Conservation (phyloP, 2,329 filamentous ascomycete species). For the Aschersonia sp. region DNA sequence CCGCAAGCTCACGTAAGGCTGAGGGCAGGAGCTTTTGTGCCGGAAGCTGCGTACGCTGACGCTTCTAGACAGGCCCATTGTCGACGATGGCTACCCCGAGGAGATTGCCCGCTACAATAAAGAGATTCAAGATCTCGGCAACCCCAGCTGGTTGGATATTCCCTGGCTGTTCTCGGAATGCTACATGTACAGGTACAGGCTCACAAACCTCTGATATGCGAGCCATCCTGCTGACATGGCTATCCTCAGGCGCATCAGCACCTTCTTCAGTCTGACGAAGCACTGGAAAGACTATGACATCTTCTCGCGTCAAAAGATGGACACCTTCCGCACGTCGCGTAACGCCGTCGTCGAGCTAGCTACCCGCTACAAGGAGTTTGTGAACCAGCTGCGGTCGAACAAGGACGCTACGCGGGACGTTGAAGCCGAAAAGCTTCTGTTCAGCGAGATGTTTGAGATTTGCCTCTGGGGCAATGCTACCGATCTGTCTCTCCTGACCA, state of each 20-base stretch:
- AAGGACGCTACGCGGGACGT: constrained; percentile 40
- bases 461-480: constrained; percentile 97
- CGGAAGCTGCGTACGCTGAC: too few relatives aligned
- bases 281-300: constrained; percentile 87
- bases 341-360: constrained; percentile 74
- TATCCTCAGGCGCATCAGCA: constrained; percentile 51
- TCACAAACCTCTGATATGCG: background rate
- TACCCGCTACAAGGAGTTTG: constrained; percentile 59
- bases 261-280: constrained; percentile 58
- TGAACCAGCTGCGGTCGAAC: constrained; percentile 45
- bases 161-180: constrained; percentile 90
- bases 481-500: constrained; percentile 80
- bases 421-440: constrained; percentile 62
- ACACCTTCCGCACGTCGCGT: constrained; percentile 82
- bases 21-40: too few relatives aligned
- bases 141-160: constrained; percentile 66
- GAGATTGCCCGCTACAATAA: constrained; percentile 76
- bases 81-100: constrained; percentile 64
- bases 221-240: background rate
- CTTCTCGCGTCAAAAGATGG: constrained; percentile 79
- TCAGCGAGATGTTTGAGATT: constrained; percentile 89
- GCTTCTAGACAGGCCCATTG: constrained; percentile 40
- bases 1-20: constrained; percentile 51
- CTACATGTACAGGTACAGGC: constrained; percentile 65
- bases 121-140: constrained; percentile 61